A percentile compares a stretch with the other conserved stretches of the same genome.
Conservation (phyloP, 352 stramenopile genomes). For the Pythium volutum region DNA sequence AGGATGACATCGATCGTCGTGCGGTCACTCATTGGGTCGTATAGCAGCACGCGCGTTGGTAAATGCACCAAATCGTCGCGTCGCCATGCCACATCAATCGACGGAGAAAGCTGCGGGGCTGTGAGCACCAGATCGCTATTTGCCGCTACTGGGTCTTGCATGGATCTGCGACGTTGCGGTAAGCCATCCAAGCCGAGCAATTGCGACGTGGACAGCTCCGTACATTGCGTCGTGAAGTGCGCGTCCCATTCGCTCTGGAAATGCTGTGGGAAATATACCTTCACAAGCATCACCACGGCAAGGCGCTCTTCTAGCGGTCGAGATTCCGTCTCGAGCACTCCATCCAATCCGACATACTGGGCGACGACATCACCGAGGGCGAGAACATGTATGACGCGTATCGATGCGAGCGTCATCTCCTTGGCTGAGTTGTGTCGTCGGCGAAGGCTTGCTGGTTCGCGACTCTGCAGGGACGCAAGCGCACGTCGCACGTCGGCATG, state of each 20-base stretch:
- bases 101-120: slow-evolving; percentile 9
- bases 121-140: no score
- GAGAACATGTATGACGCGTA: slow-evolving; percentile 4
- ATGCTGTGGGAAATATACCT: slow-evolving; percentile 32
- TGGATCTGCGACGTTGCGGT: background rate
- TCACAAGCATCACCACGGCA: slow-evolving; percentile 33
- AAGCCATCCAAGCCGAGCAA: background rate
- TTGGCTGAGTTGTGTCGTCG: slow-evolving; percentile 12
- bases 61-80: slow-evolving; percentile 26
- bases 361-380: background rate
- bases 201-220: slow-evolving; percentile 4
- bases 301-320: slow-evolving; percentile 18
- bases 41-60: slow-evolving; percentile 18
- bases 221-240: background rate
- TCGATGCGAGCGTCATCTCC: slow-evolving; percentile 5
- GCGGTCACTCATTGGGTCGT: slow-evolving; percentile 8
- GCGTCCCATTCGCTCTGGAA: slow-evolving; percentile 22
- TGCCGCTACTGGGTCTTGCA: background rate
- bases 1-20: slow-evolving; percentile 16
- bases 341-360: background rate
- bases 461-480: background rate
- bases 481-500: slow-evolving; percentile 21
- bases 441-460: slow-evolving; percentile 2
- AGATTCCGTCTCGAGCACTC: background rate
- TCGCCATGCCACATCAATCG: slow-evolving; percentile 22